Percentiles rank a stretch among this genome's conserved stretches.
Conservation (phyloP, 73 alveolate species). For the Stentor roeselii region DNA sequence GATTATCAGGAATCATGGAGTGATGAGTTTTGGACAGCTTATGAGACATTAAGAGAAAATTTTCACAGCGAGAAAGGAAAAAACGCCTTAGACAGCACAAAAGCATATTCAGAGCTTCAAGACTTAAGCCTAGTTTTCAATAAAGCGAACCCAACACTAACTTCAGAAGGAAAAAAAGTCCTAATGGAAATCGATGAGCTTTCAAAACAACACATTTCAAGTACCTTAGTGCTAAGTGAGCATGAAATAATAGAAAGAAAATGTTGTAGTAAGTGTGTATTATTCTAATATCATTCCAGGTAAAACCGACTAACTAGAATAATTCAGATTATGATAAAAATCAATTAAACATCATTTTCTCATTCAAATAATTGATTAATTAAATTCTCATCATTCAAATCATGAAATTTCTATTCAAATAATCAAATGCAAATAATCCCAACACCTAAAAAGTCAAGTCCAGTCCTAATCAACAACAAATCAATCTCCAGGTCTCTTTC, state of each 20-base stretch:
- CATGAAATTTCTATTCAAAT: no score
- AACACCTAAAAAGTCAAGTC: no score
- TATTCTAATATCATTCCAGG: no score
- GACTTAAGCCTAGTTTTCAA: not conserved
- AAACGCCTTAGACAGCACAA: not conserved
- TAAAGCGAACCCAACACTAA: not conserved
- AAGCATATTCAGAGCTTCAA: not conserved
- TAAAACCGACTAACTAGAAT: no score
- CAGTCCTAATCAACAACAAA: no score
- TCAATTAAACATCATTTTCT: no score
- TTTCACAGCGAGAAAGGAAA: not conserved
- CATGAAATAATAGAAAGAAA: not conserved
- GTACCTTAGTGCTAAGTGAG: not conserved
- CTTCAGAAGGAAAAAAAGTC: constrained; percentile 10
- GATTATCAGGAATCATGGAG: constrained; percentile 25
- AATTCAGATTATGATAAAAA: no score
- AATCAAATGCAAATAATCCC: no score
- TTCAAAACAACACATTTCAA: not conserved
- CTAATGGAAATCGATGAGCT: constrained; percentile 13
- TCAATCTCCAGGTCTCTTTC: no score
- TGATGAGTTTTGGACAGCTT: not conserved
- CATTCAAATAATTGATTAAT: no score
- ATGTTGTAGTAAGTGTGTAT: constrained; percentile 19
- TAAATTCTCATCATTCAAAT: no score
- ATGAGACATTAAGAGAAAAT: not conserved